Evolutionary conservation across 768 basidiomycete genomes (phyloP).

Genomic region (Pisolithus sp.): DNA sequence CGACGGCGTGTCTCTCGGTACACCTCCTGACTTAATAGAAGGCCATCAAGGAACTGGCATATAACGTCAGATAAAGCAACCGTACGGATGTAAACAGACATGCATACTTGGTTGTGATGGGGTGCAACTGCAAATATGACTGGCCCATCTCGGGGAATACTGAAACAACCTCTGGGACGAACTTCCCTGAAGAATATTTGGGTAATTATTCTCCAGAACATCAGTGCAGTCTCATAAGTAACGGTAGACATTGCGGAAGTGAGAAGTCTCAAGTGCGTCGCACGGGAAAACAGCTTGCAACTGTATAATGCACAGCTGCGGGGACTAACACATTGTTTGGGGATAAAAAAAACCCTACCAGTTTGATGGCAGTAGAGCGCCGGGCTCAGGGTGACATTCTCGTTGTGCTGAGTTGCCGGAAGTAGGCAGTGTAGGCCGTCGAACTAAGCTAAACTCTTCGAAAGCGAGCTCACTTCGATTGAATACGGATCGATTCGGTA

Average conservation of each 20-base stretch:
- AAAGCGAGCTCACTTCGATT: too few species aligned
- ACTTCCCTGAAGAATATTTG: slow-evolving; percentile 97
- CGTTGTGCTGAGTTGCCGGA: too few species aligned
- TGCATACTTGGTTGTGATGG: slow-evolving; percentile 80
- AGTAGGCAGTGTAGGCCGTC: too few species aligned
- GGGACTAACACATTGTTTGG: too few species aligned
- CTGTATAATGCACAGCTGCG: too few species aligned
- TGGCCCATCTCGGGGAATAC: slow-evolving; percentile 85
- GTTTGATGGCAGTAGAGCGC: too few species aligned
- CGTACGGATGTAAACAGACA: neutral
- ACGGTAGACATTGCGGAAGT: slow-evolving; percentile 16
- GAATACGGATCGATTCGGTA: too few species aligned
- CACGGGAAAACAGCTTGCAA: too few species aligned
- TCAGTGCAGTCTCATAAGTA: slow-evolving; percentile 67
- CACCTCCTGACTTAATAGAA: slow-evolving; percentile 79
- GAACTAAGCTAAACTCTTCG: too few species aligned
- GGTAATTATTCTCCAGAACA: slow-evolving; percentile 81
- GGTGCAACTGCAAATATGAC: slow-evolving; percentile 92
- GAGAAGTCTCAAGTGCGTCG: too few species aligned
- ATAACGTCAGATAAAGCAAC: slow-evolving; percentile 9
- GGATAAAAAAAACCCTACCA: too few species aligned
- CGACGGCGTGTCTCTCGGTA: slow-evolving; percentile 76
- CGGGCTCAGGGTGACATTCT: too few species aligned
- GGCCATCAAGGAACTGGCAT: slow-evolving; percentile 82
- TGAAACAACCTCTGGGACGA: slow-evolving; percentile 88